These are phyloP conservation scores for Zygosaccharomyces pseudobailii DNA, from an alignment of 1,139 yeast species.

Conservation along the genomic window DNA sequence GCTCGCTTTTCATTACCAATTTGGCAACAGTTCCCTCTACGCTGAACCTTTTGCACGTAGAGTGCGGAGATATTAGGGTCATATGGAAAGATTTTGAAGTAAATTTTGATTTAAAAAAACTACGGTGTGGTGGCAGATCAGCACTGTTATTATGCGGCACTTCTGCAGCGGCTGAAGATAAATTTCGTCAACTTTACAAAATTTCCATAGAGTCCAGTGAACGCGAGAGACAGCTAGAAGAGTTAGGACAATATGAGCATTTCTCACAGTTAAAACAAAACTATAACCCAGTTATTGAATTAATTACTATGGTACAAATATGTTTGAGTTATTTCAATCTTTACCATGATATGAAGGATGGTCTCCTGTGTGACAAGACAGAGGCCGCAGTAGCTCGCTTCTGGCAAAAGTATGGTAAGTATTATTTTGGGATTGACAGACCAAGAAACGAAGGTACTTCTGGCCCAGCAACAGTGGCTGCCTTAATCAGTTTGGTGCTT, in stretches of 20 bases:
- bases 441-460: slow-evolving; percentile 47
- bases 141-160: slow-evolving; percentile 64
- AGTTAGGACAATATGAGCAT: slow-evolving; percentile 7
- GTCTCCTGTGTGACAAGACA: slow-evolving; percentile 73
- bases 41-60: slow-evolving; percentile 64
- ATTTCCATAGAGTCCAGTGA: slow-evolving; percentile 35
- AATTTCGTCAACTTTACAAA: slow-evolving; percentile 72
- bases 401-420: slow-evolving; percentile 77
- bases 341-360: slow-evolving; percentile 67
- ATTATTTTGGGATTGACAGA: slow-evolving; percentile 43
- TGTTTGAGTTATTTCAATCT: slow-evolving; percentile 74
- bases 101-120: slow-evolving; percentile 69
- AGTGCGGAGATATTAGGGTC: slow-evolving; percentile 53
- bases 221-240: slow-evolving; percentile 8
- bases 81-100: slow-evolving; percentile 56
- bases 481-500: slow-evolving; percentile 60
- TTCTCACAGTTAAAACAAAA: slow-evolving; percentile 1
- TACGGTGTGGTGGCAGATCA: slow-evolving; percentile 84
- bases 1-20: slow-evolving; percentile 73
- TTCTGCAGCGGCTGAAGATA: slow-evolving; percentile 74
- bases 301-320: slow-evolving; percentile 70
- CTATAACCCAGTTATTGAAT: slow-evolving; percentile 49
- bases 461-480: slow-evolving; percentile 60
- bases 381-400: slow-evolving; percentile 66
- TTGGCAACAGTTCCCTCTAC: slow-evolving; percentile 74